Conservation (phyloP, 2,329 filamentous ascomycete genomes). For the Tolypocladium paradoxum region DNA sequence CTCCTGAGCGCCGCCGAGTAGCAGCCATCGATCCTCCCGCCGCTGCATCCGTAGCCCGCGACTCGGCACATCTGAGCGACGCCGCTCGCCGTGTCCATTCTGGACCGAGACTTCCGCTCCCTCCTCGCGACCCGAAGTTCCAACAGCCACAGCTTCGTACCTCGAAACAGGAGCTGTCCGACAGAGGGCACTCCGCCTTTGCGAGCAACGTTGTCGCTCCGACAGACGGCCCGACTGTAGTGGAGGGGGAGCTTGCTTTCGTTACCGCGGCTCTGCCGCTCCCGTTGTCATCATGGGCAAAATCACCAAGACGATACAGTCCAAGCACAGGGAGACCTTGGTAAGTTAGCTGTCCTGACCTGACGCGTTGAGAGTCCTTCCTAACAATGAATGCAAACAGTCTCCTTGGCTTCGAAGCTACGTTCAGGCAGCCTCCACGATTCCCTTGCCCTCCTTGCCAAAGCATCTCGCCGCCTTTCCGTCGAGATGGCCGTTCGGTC, state of each 20-base stretch:
- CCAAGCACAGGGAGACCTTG: constrained; percentile 57
- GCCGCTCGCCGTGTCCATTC: background rate
- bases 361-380: background rate
- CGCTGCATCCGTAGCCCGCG: background rate
- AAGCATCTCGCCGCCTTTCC: constrained; percentile 70
- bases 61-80: background rate
- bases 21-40: background rate
- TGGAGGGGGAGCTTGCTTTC: constrained; percentile 45
- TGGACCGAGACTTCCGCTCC: constrained; percentile 2
- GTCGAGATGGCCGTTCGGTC: constrained; percentile 84
- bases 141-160: background rate
- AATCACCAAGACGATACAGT: constrained; percentile 56
- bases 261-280: constrained; percentile 48
- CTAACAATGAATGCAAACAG: constrained; percentile 30
- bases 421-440: constrained; percentile 57
- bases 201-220: constrained; percentile 28
- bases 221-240: constrained; percentile 31
- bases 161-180: constrained; percentile 17
- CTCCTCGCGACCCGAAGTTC: background rate
- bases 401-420: constrained; percentile 82
- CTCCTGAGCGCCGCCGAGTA: background rate
- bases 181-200: constrained; percentile 19
- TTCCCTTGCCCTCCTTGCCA: constrained; percentile 67
- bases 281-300: constrained; percentile 51
- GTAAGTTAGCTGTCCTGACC: constrained; percentile 28